These are phyloP conservation scores for Aureobasidium sp. DNA, from an alignment of 2,329 filamentous ascomycete species.

Conservation along the genomic window DNA sequence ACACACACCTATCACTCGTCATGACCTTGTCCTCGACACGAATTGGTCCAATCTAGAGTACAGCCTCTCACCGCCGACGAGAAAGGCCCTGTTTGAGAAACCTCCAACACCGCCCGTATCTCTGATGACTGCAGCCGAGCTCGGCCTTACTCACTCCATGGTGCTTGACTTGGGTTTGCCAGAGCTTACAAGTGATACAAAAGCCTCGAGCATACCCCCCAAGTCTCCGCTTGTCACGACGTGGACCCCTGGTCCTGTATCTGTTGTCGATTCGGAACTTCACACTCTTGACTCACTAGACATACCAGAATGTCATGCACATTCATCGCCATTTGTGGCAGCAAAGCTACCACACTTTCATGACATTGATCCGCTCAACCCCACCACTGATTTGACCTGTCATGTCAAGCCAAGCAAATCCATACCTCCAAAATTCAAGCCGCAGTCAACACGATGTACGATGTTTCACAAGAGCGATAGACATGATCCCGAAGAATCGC, in stretches of 20 bases:
- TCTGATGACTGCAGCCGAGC: not conserved
- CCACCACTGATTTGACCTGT: not conserved
- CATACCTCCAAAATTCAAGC: too few relatives aligned
- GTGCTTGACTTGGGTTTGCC: not conserved
- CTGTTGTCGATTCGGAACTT: too few relatives aligned
- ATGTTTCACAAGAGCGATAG: not conserved
- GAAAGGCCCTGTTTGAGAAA: not conserved
- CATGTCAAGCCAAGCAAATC: not conserved
- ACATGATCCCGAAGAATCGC: not conserved
- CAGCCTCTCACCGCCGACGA: not conserved
- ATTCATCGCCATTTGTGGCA: not conserved
- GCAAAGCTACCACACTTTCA: not conserved
- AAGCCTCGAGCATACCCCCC: not conserved
- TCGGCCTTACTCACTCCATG: not conserved
- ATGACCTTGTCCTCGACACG: not conserved
- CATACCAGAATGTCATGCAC: too few relatives aligned
- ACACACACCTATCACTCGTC: not conserved
- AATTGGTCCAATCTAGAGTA: not conserved
- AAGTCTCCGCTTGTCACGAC: not conserved
- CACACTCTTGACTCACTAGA: too few relatives aligned
- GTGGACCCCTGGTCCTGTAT: not conserved
- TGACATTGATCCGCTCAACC: not conserved
- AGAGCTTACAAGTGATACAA: not conserved
- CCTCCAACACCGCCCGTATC: not conserved
- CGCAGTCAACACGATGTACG: not conserved